Percentiles rank a stretch among this genome's conserved stretches.
Conservation (phyloP, 2,329 filamentous ascomycete genomes). For the Trichocomaceae sp. region DNA sequence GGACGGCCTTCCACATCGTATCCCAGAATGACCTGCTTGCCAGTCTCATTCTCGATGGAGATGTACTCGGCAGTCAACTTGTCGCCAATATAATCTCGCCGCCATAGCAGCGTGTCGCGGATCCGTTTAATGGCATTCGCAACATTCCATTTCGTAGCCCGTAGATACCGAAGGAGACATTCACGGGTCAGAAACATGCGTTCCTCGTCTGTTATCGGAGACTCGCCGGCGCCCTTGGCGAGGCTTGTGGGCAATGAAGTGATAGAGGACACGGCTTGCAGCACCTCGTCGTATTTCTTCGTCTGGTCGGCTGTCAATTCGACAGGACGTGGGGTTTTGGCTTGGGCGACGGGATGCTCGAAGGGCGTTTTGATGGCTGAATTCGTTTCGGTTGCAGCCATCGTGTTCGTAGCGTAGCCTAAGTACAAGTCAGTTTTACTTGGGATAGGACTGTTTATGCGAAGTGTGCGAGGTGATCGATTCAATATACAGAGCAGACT, state of each 20-base stretch:
- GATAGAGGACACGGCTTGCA: conserved; percentile 66
- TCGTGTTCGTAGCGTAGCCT: conserved; percentile 7
- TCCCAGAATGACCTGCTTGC: conserved; percentile 85
- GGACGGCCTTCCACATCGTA: conserved; percentile 81
- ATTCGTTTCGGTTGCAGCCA: conserved; percentile 35
- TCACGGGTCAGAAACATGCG: conserved; percentile 87
- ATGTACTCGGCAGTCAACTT: conserved; percentile 74
- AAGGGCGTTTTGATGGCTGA: conserved; percentile 51
- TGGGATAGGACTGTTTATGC: too few species aligned
- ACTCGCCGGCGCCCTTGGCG: conserved; percentile 50
- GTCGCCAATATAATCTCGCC: conserved; percentile 79
- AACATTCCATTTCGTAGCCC: conserved; percentile 84
- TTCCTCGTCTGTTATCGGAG: conserved; percentile 69
- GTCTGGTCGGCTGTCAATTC: conserved; percentile 69
- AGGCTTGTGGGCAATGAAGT: conserved; percentile 60
- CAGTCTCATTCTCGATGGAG: conserved; percentile 88
- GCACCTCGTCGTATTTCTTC: conserved; percentile 71
- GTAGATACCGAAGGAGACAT: conserved; percentile 85
- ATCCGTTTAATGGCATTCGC: conserved; percentile 72
- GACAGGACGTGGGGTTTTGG: conserved; percentile 51
- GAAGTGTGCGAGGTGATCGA: too few species aligned
- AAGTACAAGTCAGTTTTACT: not conserved
- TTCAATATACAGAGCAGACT: not conserved
- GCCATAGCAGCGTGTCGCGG: conserved; percentile 74
- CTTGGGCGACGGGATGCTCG: conserved; percentile 49